These are phyloP conservation scores for Talaromyces islandicus DNA, from an alignment of 2,329 filamentous ascomycete genomes.

Conservation along the genomic window DNA sequence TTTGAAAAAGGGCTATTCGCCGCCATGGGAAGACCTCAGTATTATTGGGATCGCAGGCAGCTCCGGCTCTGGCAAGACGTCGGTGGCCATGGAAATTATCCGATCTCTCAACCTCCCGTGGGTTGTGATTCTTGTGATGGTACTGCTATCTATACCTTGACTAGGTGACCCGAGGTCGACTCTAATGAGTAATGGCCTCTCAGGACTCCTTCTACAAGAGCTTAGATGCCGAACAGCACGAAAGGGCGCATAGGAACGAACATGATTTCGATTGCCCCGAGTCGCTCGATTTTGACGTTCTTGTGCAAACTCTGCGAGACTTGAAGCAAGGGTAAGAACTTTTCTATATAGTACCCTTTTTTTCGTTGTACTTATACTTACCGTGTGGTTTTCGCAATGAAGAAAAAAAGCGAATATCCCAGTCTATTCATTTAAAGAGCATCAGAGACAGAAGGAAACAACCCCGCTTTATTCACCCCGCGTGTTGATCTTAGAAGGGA, in stretches of 20 bases:
- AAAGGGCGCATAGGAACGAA: slow-evolving; percentile 78
- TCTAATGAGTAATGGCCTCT: slow-evolving; percentile 7
- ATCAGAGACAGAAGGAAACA: slow-evolving; percentile 71
- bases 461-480: slow-evolving; percentile 94
- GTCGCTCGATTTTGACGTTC: slow-evolving; percentile 87
- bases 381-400: slow-evolving; percentile 5
- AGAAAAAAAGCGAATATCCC: slow-evolving; percentile 69
- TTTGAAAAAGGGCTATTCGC: slow-evolving; percentile 62
- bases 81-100: slow-evolving; percentile 85
- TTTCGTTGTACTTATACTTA: slow-evolving; percentile 11
- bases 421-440: slow-evolving; percentile 90
- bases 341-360: background rate
- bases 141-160: slow-evolving; percentile 46
- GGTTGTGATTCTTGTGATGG: slow-evolving; percentile 97
- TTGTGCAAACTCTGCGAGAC: slow-evolving; percentile 73
- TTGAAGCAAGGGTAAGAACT: slow-evolving; percentile 80
- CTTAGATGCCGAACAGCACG: slow-evolving; percentile 70
- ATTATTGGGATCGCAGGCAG: slow-evolving; percentile 95
- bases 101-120: slow-evolving; percentile 85
- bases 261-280: slow-evolving; percentile 94
- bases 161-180: too few species aligned
- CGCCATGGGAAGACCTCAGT: slow-evolving; percentile 92
- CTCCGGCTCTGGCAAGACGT: slow-evolving; percentile 94
- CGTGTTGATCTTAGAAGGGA: slow-evolving; percentile 90
- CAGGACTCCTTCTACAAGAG: slow-evolving; percentile 98